Conservation (phyloP, 106 monocot species). For the Dendrobium catenatum region DNA sequence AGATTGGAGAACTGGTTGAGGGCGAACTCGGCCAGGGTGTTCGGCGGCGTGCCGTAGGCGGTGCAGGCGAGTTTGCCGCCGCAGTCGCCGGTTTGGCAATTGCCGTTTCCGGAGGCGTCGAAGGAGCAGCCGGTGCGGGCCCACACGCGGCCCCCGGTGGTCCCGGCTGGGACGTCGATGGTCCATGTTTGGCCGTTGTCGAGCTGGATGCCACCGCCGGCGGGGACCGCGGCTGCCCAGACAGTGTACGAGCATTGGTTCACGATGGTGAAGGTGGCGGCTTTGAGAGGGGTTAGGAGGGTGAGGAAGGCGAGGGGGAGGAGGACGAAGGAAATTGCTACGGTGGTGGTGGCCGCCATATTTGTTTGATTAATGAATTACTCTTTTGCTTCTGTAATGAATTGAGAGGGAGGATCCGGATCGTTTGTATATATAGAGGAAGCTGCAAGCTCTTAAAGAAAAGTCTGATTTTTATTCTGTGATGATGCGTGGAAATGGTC, state of each 20-base stretch:
- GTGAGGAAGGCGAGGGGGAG: neutral
- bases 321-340: neutral
- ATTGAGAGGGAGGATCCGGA: no score
- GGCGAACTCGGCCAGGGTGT: neutral
- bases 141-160: neutral
- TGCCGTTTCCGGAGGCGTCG: neutral
- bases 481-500: no score
- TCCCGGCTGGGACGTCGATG: neutral
- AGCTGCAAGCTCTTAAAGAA: no score
- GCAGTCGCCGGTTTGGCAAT: neutral
- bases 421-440: no score
- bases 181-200: neutral
- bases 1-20: neutral
- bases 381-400: no score
- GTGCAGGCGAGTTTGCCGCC: neutral
- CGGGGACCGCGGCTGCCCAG: neutral
- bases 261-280: neutral
- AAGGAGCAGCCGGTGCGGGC: slow-evolving; percentile 5
- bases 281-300: neutral
- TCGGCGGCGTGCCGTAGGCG: neutral
- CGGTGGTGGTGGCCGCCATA: no score
- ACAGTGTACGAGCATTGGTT: slow-evolving; percentile 2
- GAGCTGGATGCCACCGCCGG: neutral
- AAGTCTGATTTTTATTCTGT: no score
- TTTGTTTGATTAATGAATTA: no score